Base-by-base conservation (phyloP, 306 rosid species). In the Vigna radiata region DNA sequence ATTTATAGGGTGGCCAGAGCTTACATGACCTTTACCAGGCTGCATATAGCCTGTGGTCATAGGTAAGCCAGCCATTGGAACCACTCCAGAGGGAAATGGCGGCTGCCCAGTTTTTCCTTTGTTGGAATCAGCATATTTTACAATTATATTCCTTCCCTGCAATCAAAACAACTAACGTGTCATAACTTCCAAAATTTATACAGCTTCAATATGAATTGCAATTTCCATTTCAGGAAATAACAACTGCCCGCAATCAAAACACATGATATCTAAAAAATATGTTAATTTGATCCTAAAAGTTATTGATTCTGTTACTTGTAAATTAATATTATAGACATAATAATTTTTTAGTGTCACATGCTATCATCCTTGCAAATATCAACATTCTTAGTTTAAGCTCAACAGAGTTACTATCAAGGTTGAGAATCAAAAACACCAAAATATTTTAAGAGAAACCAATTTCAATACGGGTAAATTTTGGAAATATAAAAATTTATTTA, bases 81-180 rank as follows among this genome's bases (percentile, higher is more conserved):
- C 79, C 55, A 77, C 59, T 63, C 90, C 79, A 21, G 85, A 17
- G 3, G 93, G 52, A 61, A 87, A 52, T 75, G 82, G 84, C 4
- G 81, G 63, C 76, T 84, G 93, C 7, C 80, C 72, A 39, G 85
- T 81, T 82, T 86, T 88, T 73, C 88, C 82, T 81, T 85, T 91
- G 90, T 91, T 84, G 27, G 91, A 77, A 88, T 89, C 94, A 0
- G 94, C 96, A 63, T 81, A 91, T 86, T 93, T 93, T 64, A 87
- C 93, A 36, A 84, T 80, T 67, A 90, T 71, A 68, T 77, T 89
- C 83, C 96, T 87, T 58, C 91, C 98, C 96, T 93, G 87, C 79
- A 82, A 82, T 68, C 33, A 78, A 36, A 58, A 33, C 61, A 75
- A 62, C 18, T 43, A 47, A 55, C 63, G n/a, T 67, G 69, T 74